Conservation (phyloP, 2,329 filamentous ascomycete species). For the Leptographium flavum region DNA sequence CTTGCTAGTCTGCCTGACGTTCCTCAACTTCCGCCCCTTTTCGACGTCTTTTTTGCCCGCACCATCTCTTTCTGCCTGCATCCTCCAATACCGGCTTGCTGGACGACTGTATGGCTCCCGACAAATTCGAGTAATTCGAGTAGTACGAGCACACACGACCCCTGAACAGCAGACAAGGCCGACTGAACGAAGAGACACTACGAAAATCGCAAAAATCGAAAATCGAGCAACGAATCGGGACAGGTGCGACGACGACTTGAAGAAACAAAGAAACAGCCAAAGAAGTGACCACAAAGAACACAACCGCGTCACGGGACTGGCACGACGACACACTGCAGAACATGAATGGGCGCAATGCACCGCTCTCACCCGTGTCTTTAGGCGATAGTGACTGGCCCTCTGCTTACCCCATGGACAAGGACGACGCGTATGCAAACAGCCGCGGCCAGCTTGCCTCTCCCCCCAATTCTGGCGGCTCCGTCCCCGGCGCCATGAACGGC, state of each 20-base stretch:
- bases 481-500: constrained; percentile 43
- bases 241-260: neutral
- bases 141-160: neutral
- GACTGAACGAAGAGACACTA: no score
- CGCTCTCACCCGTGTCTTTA: constrained; percentile 69
- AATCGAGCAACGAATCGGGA: no score
- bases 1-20: neutral
- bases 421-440: constrained; percentile 37
- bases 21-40: neutral
- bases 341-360: constrained; percentile 63
- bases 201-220: neutral
- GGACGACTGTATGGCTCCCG: neutral
- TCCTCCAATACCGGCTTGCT: neutral
- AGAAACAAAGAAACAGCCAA: neutral
- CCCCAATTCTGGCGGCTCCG: constrained; percentile 51
- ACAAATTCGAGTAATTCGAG: neutral
- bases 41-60: neutral
- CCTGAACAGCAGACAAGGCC: neutral
- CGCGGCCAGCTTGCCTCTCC: constrained; percentile 52
- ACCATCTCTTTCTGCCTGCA: neutral
- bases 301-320: no score
- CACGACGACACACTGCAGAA: constrained; percentile 18
- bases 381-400: constrained; percentile 73
- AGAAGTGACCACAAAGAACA: no score
- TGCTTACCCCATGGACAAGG: constrained; percentile 39